These are phyloP conservation scores for Bryoerythrophyllum caledonicum DNA, from an alignment of 225 moss, liverwort and hornwort genomes.

Conservation along the genomic window DNA sequence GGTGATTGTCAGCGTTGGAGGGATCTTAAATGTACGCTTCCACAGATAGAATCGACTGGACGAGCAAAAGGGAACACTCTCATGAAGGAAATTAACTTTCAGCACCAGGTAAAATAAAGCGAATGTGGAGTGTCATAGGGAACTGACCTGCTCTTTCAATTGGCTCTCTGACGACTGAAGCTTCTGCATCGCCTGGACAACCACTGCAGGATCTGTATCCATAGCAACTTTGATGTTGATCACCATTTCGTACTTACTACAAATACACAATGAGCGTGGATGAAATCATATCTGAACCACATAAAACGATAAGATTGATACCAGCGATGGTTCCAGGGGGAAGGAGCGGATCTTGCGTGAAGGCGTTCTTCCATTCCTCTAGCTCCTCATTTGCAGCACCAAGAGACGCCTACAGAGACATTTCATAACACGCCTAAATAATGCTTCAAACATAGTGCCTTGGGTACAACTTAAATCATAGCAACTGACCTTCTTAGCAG, in stretches of 20 bases:
- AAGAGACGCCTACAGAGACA: conserved; percentile 62
- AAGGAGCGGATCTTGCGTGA: conserved; percentile 58
- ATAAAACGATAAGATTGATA: conserved; percentile 26
- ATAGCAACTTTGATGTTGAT: conserved; percentile 12
- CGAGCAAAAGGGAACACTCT: not conserved
- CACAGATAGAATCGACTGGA: not conserved
- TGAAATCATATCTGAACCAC: not conserved
- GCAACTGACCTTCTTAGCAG: conserved; percentile 55
- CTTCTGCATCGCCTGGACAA: conserved; percentile 70
- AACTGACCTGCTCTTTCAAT: conserved; percentile 78
- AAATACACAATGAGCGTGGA: conserved; percentile 6
- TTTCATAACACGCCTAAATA: conserved; percentile 6
- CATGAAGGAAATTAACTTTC: not conserved
- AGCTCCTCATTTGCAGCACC: conserved; percentile 61
- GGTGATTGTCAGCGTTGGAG: not conserved
- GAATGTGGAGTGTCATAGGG: too few relatives aligned
- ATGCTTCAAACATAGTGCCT: not conserved
- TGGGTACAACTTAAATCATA: conserved; percentile 8
- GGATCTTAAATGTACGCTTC: too few relatives aligned
- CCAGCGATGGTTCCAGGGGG: conserved; percentile 66
- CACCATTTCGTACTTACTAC: conserved; percentile 13
- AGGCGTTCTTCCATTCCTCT: conserved; percentile 76
- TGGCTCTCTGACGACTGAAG: conserved; percentile 69
- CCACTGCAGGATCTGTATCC: conserved; percentile 67
- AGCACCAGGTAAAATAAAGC: not conserved